Conservation (phyloP, 768 basidiomycete genomes). For the Wakefieldia striispora region DNA sequence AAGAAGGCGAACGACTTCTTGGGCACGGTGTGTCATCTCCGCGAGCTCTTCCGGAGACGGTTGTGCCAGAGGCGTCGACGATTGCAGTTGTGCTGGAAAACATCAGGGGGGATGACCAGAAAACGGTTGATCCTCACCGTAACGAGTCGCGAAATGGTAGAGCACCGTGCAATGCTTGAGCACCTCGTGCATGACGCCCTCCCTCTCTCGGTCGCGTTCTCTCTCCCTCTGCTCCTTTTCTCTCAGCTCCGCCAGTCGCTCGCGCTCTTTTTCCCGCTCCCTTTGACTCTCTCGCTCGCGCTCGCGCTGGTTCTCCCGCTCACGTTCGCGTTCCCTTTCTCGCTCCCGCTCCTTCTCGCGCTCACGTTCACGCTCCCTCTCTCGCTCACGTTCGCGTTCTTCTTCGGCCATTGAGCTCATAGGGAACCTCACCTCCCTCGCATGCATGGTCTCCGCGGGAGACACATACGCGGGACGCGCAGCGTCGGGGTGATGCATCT, state of each 20-base stretch:
- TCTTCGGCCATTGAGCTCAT: constrained; percentile 10
- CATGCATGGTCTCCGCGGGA: constrained; percentile 30
- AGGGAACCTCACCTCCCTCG: constrained; percentile 19
- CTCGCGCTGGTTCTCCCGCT: constrained; percentile 20
- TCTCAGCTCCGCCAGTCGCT: constrained; percentile 19
- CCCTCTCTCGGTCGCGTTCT: constrained; percentile 22
- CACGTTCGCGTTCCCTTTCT: constrained; percentile 20
- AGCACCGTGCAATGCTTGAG: constrained; percentile 55
- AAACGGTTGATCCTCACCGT: constrained; percentile 43
- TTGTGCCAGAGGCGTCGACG: constrained; percentile 45
- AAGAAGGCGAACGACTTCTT: constrained; percentile 63
- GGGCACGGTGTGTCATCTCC: constrained; percentile 69
- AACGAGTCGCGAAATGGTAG: constrained; percentile 64
- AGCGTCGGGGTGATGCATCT: constrained; percentile 23
- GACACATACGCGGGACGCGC: constrained; percentile 25
- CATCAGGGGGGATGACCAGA: constrained; percentile 1
- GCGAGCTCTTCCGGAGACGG: constrained; percentile 55
- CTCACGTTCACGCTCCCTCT: constrained; percentile 21
- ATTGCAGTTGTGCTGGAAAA: constrained; percentile 36
- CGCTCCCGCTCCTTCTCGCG: constrained; percentile 16
- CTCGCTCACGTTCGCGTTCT: constrained; percentile 23
- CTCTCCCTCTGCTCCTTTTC: constrained; percentile 24
- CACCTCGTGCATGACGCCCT: constrained; percentile 24
- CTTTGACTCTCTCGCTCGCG: constrained; percentile 21
- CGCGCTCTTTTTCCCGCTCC: constrained; percentile 23